phyloP scores from a whole-genome alignment of 1,284 basidiomycete genomes.

The Vanrija humicola region DNA sequence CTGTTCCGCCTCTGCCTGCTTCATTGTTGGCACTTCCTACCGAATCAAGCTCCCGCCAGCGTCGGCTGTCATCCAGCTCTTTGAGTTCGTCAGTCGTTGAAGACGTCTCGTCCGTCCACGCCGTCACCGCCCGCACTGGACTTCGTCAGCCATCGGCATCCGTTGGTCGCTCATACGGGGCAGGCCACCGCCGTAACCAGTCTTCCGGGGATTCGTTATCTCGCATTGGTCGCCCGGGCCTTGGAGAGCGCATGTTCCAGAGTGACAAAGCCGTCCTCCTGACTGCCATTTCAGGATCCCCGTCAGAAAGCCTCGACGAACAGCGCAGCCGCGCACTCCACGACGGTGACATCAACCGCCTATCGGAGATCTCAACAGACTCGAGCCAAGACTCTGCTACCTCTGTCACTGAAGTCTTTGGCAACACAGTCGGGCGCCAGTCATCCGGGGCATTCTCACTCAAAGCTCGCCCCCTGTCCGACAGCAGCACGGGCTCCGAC shows the following conservation, averaged over 20 bases:
- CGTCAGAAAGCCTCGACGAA: slow-evolving; percentile 16
- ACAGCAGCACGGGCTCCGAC: no score
- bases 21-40: slow-evolving; percentile 46
- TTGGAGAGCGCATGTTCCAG: slow-evolving; percentile 86
- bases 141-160: slow-evolving; percentile 54
- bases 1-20: slow-evolving; percentile 46
- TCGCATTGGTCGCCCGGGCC: slow-evolving; percentile 63
- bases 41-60: neutral
- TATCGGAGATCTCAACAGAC: slow-evolving; percentile 11
- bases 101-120: neutral
- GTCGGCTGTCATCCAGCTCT: neutral
- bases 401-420: slow-evolving; percentile 51
- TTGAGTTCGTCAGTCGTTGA: slow-evolving; percentile 27
- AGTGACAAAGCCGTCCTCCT: slow-evolving; percentile 51
- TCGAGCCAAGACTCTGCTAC: slow-evolving; percentile 11
- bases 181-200: slow-evolving; percentile 57
- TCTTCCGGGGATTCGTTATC: slow-evolving; percentile 62
- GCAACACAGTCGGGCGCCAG: slow-evolving; percentile 20
- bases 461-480: slow-evolving; percentile 28
- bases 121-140: slow-evolving; percentile 4
- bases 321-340: neutral
- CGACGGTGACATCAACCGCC: slow-evolving; percentile 5
- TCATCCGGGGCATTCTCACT: slow-evolving; percentile 22
- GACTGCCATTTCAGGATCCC: neutral
- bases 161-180: slow-evolving; percentile 60